Evolutionary conservation across 2,329 filamentous ascomycete genomes (phyloP), one percentile per base, ranked within the genome.

Genomic region (Capronia coronata): DNA sequence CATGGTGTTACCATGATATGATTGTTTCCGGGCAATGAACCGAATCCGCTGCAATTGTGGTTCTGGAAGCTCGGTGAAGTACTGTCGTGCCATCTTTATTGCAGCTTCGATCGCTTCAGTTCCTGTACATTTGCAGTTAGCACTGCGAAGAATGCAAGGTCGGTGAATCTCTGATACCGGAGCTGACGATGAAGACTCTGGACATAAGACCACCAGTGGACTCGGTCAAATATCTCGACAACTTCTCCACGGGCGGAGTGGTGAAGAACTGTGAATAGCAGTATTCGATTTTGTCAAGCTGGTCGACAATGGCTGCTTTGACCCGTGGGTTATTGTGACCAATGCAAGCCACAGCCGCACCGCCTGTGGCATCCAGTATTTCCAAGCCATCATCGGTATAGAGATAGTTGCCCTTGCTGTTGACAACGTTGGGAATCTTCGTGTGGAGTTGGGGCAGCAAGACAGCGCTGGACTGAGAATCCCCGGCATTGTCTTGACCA

Each of bases 331-430:
- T 75, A 22, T 78, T 79, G 59, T 87, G 82, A 2, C 86, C 87
- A 11, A 91, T 69, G 61, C 81, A 83, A 6, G 80, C 74, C 3
- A 89, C 85, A 85, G 55, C 55, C 2, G 2, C 86, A 83, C 87
- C 87, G 21, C 83, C 78, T n/a, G 82, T 85, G 1, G 80, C 82
- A 64, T 93, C 86, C 11, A 89, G 75, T 38, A 93, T 76, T 32
- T 69, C 70, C 23, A 75, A 72, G 1, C 82, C 82, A 61, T 75
- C 72, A 57, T 69, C 68, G 1, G 79, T 67, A 38, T 69, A 65
- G 14, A 80, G 65, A 51, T 74, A 76, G 56, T 72, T 70, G 13
- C 75, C 77, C 48, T 71, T 64, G 7, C 71, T 77, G 0, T 67
- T 71, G 7, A 71, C 61, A 2, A 76, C 75, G 7, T 23, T 29